Evolutionary conservation across 2,329 filamentous ascomycete genomes (phyloP).

Genomic region (Tolypocladium capitatum): DNA sequence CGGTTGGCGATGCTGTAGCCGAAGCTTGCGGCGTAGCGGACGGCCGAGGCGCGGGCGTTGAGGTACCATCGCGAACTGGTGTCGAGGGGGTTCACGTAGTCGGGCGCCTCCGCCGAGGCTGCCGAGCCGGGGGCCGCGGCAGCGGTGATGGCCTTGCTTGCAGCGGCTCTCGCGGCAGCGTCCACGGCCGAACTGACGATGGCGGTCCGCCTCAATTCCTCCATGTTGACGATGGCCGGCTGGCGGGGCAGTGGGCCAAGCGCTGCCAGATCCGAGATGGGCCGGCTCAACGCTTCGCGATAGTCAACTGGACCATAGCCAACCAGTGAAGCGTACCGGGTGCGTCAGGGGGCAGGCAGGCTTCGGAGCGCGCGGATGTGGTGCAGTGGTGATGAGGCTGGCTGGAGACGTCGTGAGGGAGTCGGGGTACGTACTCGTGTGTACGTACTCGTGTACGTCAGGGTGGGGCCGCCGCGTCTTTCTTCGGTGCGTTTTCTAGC

Average conservation of each 20-base stretch:
- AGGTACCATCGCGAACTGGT: slow-evolving; percentile 29
- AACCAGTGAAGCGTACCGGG: not conserved
- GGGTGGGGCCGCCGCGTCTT: not conserved
- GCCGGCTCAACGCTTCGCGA: not conserved
- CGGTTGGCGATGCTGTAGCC: slow-evolving; percentile 30
- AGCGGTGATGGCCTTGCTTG: slow-evolving; percentile 10
- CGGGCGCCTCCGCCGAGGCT: slow-evolving; percentile 18
- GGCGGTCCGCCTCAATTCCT: slow-evolving; percentile 4
- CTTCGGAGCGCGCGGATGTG: not conserved
- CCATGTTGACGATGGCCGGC: slow-evolving; percentile 1
- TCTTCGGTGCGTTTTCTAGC: too few relatives aligned
- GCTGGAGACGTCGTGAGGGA: too few relatives aligned
- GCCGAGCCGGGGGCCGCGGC: slow-evolving; percentile 15
- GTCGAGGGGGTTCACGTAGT: slow-evolving; percentile 31
- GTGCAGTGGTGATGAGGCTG: too few relatives aligned
- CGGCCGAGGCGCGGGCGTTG: slow-evolving; percentile 26
- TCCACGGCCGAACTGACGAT: slow-evolving; percentile 1
- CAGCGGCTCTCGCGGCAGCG: slow-evolving; percentile 1
- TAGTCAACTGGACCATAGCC: not conserved
- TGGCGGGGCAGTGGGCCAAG: not conserved
- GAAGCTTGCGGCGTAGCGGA: slow-evolving; percentile 29
- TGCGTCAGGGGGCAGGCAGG: not conserved
- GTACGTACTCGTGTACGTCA: too few relatives aligned
- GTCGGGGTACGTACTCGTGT: not conserved
- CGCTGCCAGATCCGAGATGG: too few relatives aligned